Evolutionary conservation across 1,284 basidiomycete species (phyloP).

Genomic region (Melampsora americana): DNA sequence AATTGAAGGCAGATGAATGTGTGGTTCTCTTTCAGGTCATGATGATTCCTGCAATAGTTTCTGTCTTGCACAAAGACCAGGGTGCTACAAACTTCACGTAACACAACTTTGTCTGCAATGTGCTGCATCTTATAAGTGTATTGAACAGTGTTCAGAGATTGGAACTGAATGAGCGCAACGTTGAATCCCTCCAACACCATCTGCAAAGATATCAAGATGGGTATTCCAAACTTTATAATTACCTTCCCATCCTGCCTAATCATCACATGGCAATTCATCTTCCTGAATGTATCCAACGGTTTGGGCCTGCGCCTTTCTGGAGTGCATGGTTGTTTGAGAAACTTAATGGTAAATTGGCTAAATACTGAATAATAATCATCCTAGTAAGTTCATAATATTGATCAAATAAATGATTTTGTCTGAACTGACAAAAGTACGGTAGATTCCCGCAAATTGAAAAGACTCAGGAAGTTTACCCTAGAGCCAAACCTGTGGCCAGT

Average conservation of each 20-base stretch:
- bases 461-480: no score
- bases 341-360: no score
- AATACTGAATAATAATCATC: neutral
- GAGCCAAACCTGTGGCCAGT: no score
- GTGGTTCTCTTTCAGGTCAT: conserved; percentile 23
- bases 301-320: conserved; percentile 24
- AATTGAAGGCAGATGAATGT: conserved; percentile 37
- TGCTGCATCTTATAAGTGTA: no score
- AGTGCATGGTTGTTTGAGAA: conserved; percentile 23
- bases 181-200: no score
- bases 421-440: no score
- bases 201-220: conserved; percentile 12
- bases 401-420: neutral
- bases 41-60: conserved; percentile 14
- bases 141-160: no score
- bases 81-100: no score
- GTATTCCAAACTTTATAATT: neutral
- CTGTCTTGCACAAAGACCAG: neutral
- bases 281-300: neutral
- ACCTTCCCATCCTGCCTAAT: conserved; percentile 18
- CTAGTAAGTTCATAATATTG: neutral
- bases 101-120: no score
- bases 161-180: no score
- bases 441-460: no score
- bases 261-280: conserved; percentile 28